Evolutionary conservation across 2,329 filamentous ascomycete genomes (phyloP).

Genomic region (Stemphylium lycopersici): DNA sequence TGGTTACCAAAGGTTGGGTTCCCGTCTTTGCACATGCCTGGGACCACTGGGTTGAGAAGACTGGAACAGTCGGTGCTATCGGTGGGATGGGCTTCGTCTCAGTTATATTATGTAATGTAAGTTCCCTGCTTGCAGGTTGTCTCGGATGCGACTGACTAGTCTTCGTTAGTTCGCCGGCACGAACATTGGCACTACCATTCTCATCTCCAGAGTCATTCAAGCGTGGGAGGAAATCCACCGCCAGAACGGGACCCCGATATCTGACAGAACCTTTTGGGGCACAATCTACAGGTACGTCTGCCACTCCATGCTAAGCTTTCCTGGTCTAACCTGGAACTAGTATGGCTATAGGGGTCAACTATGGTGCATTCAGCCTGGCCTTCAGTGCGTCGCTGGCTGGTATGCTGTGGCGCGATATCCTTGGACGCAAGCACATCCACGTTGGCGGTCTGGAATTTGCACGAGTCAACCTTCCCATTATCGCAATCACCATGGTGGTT

Average conservation of each 20-base stretch:
- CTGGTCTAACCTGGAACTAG: not conserved
- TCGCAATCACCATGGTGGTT: constrained; percentile 70
- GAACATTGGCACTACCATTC: constrained; percentile 77
- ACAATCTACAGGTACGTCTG: constrained; percentile 65
- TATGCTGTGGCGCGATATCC: constrained; percentile 74
- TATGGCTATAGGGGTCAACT: constrained; percentile 78
- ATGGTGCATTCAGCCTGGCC: constrained; percentile 73
- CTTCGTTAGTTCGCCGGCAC: constrained; percentile 70
- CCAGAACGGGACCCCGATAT: constrained; percentile 57
- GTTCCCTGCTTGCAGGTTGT: constrained; percentile 37
- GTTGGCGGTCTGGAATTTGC: constrained; percentile 70
- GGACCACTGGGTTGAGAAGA: constrained; percentile 74
- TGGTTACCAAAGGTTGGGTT: constrained; percentile 78
- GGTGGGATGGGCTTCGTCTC: constrained; percentile 77
- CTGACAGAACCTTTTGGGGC: constrained; percentile 72
- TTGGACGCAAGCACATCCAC: constrained; percentile 70
- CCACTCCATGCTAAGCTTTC: not conserved
- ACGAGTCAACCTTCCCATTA: constrained; percentile 72
- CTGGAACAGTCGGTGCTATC: constrained; percentile 70
- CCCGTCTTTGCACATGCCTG: constrained; percentile 74
- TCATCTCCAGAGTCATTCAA: constrained; percentile 73
- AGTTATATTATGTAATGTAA: constrained; percentile 73
- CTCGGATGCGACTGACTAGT: no score
- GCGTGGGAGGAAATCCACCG: constrained; percentile 68
- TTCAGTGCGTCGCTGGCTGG: constrained; percentile 76